Evolutionary conservation across 805 yeast species (phyloP).

Genomic region (Metschnikowia hibisci): DNA sequence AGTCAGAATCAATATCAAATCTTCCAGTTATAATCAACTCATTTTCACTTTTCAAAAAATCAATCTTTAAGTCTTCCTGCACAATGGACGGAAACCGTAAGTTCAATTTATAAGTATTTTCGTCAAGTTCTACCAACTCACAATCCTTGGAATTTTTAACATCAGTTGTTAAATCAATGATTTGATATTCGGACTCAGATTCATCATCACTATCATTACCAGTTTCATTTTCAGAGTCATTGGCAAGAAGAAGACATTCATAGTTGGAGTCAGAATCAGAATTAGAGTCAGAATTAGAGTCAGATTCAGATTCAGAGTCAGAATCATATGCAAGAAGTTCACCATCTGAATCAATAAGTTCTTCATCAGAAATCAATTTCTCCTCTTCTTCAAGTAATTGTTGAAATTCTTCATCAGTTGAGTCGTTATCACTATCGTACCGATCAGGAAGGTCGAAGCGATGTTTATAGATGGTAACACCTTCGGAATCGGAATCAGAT

Average conservation of each 20-base stretch:
- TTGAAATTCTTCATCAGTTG: constrained; percentile 35
- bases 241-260: too few relatives aligned
- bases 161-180: constrained; percentile 40
- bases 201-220: too few relatives aligned
- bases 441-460: constrained; percentile 37
- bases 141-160: constrained; percentile 42
- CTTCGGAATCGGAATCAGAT: constrained; percentile 34
- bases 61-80: constrained; percentile 38
- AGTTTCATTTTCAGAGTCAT: constrained; percentile 3
- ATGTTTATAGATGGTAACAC: constrained; percentile 41
- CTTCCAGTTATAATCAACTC: constrained; percentile 40
- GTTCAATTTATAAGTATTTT: constrained; percentile 36
- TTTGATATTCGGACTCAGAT: constrained; percentile 25
- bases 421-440: constrained; percentile 30
- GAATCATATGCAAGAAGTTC: background rate
- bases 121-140: constrained; percentile 37
- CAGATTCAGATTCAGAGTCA: too few relatives aligned
- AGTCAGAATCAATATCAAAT: constrained; percentile 28
- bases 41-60: constrained; percentile 37
- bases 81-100: constrained; percentile 40
- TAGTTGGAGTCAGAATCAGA: background rate
- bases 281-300: too few relatives aligned
- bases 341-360: constrained; percentile 10
- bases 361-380: constrained; percentile 27
- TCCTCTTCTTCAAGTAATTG: background rate